phyloP scores from a whole-genome alignment of 1,284 basidiomycete species.

The Moesziomyces globuligerus region DNA sequence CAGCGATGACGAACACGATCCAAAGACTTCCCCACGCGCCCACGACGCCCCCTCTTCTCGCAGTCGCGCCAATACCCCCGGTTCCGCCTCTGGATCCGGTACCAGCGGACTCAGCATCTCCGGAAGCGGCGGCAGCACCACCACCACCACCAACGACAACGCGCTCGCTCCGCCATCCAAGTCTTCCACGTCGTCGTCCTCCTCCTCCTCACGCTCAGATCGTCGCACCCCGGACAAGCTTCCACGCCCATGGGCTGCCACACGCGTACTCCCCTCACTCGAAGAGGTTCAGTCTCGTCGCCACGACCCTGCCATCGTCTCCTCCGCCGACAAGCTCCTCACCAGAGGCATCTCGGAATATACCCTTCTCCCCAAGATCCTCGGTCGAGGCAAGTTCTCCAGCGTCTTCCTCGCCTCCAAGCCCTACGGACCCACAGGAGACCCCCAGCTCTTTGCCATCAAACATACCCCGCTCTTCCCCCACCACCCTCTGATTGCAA shows the following conservation, averaged over 20 bases:
- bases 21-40: constrained; percentile 8
- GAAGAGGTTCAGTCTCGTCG: constrained; percentile 27
- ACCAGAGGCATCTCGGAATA: constrained; percentile 65
- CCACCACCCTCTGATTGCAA: constrained; percentile 73
- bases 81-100: constrained; percentile 22
- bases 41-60: constrained; percentile 5
- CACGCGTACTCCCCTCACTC: constrained; percentile 32
- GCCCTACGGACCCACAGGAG: constrained; percentile 45
- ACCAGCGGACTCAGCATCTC: constrained; percentile 8
- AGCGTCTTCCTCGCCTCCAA: constrained; percentile 66
- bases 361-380: constrained; percentile 64
- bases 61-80: constrained; percentile 30
- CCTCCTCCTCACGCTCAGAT: constrained; percentile 6
- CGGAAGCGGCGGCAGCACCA: not conserved
- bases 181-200: constrained; percentile 18
- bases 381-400: constrained; percentile 66
- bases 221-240: constrained; percentile 15
- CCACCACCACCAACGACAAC: constrained; percentile 3
- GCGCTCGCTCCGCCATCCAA: too few relatives aligned
- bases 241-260: constrained; percentile 24
- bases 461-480: constrained; percentile 73
- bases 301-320: constrained; percentile 43
- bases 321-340: constrained; percentile 62
- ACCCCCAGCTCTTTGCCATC: constrained; percentile 69
- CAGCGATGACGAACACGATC: constrained; percentile 26